Conservation (phyloP, 2,329 filamentous ascomycete genomes). For the Cladosporium sphaerospermum region DNA sequence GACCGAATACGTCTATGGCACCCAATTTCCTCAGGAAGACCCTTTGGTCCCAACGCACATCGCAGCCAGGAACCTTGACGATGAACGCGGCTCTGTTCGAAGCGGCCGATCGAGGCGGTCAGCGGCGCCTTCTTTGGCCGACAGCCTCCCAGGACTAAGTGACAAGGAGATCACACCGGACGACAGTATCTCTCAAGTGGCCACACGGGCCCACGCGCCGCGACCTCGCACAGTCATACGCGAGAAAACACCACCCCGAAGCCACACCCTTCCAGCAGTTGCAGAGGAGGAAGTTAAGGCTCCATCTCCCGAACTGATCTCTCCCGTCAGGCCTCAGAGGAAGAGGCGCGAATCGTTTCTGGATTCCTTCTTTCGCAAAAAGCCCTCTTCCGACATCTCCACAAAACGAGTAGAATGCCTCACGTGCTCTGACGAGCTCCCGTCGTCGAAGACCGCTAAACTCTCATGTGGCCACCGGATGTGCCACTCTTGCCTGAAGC, state of each 20-base stretch:
- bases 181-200: conserved; percentile 28
- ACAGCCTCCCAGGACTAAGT: conserved; percentile 8
- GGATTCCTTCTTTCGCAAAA: conserved; percentile 11
- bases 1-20: conserved; percentile 11
- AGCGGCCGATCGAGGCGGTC: conserved; percentile 7
- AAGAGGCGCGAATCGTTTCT: conserved; percentile 14
- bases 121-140: conserved; percentile 3
- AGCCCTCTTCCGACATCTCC: conserved; percentile 20
- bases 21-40: conserved; percentile 3
- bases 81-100: conserved; percentile 9
- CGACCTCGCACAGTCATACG: conserved; percentile 5
- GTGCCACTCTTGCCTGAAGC: conserved; percentile 70
- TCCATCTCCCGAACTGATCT: not conserved
- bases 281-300: conserved; percentile 3
- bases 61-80: conserved; percentile 4
- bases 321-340: conserved; percentile 4
- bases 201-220: conserved; percentile 4
- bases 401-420: conserved; percentile 54
- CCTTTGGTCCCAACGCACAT: not conserved
- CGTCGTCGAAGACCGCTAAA: conserved; percentile 58
- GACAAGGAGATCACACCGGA: conserved; percentile 23
- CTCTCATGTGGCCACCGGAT: conserved; percentile 75
- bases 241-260: not conserved
- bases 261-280: conserved; percentile 6
- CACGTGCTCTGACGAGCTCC: conserved; percentile 61